Conservation (phyloP, 1,284 basidiomycete genomes). For the Flammula alnicola region DNA sequence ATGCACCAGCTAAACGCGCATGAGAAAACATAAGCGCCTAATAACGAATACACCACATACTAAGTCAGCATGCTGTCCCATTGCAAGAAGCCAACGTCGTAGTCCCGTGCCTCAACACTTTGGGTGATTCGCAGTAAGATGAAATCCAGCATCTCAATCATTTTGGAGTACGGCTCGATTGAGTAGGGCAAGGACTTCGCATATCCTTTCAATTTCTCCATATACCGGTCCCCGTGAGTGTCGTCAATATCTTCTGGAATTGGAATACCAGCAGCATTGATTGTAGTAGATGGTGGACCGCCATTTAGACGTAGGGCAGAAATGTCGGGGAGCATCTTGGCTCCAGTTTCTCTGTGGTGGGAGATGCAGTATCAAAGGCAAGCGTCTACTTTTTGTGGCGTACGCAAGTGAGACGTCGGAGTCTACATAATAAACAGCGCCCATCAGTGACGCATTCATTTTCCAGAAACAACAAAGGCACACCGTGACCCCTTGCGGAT, state of each 20-base stretch:
- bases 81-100: slow-evolving; percentile 74
- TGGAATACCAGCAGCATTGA: slow-evolving; percentile 20
- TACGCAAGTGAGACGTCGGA: slow-evolving; percentile 24
- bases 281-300: slow-evolving; percentile 12
- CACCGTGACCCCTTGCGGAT: neutral
- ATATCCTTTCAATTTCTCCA: slow-evolving; percentile 63
- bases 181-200: slow-evolving; percentile 77
- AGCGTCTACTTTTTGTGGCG: neutral
- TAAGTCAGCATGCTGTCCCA: slow-evolving; percentile 81
- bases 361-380: slow-evolving; percentile 6
- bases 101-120: slow-evolving; percentile 82
- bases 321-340: slow-evolving; percentile 54
- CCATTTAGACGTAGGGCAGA: slow-evolving; percentile 49
- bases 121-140: slow-evolving; percentile 75
- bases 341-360: slow-evolving; percentile 10
- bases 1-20: slow-evolving; percentile 67
- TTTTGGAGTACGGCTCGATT: slow-evolving; percentile 79
- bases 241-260: slow-evolving; percentile 40
- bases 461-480: neutral
- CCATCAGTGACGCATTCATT: slow-evolving; percentile 26
- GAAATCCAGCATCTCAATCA: slow-evolving; percentile 81
- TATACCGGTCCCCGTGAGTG: slow-evolving; percentile 47
- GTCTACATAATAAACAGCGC: slow-evolving; percentile 15
- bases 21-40: slow-evolving; percentile 6
- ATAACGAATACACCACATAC: slow-evolving; percentile 47